Base-by-base conservation (phyloP, 2,329 filamentous ascomycete species). In the Aspergillaceae sp. region DNA sequence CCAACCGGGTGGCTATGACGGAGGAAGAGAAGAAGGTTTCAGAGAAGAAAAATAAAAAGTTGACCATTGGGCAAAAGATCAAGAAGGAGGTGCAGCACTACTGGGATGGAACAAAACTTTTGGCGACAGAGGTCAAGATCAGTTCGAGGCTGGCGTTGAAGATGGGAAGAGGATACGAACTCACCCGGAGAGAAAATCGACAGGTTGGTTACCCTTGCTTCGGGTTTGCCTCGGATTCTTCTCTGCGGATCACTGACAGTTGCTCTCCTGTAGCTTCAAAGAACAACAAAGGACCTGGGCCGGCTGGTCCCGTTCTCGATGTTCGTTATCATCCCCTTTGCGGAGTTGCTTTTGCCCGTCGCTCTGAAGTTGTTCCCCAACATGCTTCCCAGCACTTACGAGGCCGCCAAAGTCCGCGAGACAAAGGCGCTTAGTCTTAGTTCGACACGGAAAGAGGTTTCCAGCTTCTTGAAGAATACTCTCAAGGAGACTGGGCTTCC, bases 91-190 rank as follows among this genome's bases (percentile, higher is more conserved):
- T 76, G 9, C 81, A 84, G 51, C 92, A 98, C 68, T 98, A 98
- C 73, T 97, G 92, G 91, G 92, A 98, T 69, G 92, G 92, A 49
- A 97, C 89, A 29, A 98, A 98, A 71, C 76, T 98, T 60, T 75
- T 98, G 56, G 90, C 84, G 26, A 86, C 88, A 1, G 92, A 98
- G 71, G 83, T 97, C 63, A 87, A 76, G 69, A 98, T 98, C 65
- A 97, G 91, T 67, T 87, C 86, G 51, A 84, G 84, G 52, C 73
- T 98, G 55, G 92, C 90, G 4, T 69, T 96, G 66, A 97, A 96
- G 75, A 98, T 98, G 92, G 89, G 90, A 9, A 90, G 87, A 48
- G 92, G 92, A 5, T 98, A 98, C 71, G 92, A 98, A 69, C 80
- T 98, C 53, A 96, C 87, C 48, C 83, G 92, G 53, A 82, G 92